A percentile compares a stretch with the other conserved stretches of the same genome.
Conservation (phyloP, 2,329 filamentous ascomycete species). For the Xylaria sp. region DNA sequence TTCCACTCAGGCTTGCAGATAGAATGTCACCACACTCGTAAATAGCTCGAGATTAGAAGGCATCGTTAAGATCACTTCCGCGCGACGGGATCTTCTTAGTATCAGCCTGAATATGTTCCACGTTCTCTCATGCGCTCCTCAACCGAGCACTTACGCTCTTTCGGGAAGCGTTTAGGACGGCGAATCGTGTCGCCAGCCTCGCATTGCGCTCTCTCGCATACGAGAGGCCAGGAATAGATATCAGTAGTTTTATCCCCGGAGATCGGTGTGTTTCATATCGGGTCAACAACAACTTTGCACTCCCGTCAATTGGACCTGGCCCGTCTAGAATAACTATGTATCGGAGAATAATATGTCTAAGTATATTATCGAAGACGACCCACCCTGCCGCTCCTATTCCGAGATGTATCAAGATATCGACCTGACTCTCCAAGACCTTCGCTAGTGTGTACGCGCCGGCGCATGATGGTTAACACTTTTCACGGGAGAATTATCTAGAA, state of each 20-base stretch:
- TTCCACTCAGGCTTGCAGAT: not conserved
- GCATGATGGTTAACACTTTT: not conserved
- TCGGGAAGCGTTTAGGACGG: not conserved
- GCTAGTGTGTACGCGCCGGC: not conserved
- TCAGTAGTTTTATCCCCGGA: slow-evolving; percentile 17
- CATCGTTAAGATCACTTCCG: too few relatives aligned
- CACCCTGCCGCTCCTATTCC: not conserved
- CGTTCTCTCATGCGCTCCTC: slow-evolving; percentile 5
- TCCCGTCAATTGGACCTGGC: not conserved
- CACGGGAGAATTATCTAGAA: not conserved
- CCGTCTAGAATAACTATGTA: not conserved
- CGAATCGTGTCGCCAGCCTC: slow-evolving; percentile 4
- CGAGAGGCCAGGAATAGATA: not conserved
- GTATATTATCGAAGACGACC: slow-evolving; percentile 31
- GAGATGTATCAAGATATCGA: not conserved
- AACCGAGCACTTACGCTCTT: not conserved
- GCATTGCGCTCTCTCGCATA: not conserved
- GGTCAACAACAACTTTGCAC: not conserved
- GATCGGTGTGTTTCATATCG: slow-evolving; percentile 28
- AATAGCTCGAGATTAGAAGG: not conserved
- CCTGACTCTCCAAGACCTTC: not conserved
- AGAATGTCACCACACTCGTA: not conserved
- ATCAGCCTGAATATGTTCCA: slow-evolving; percentile 26
- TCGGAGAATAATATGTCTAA: slow-evolving; percentile 10
- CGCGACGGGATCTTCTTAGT: too few relatives aligned